Base-by-base conservation (phyloP, 495 filamentous ascomycete species). In the Clohesyomyces aquaticus region DNA sequence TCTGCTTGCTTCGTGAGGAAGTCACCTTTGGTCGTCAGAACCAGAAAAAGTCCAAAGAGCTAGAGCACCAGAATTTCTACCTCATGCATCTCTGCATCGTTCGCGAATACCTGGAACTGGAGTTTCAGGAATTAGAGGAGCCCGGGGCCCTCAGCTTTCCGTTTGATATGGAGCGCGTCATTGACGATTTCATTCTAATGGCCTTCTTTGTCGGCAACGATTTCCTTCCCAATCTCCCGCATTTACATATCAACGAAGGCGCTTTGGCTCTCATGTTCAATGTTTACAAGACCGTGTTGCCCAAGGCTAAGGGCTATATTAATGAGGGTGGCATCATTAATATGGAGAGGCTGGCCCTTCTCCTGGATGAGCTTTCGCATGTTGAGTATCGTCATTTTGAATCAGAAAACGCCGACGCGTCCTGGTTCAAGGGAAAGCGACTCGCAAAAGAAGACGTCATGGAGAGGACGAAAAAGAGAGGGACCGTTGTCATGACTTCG, bases 181-280 rank as follows among this genome's bases (percentile, higher is more conserved):
- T 99, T 76, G 95, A 99, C 70, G 94, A 99, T 79, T 98, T 99
- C 76, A 98, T 99, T 72, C 83, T 99, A 43, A 96, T 99, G 90
- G 93, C 91, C 28, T 99, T 99, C 79, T 99, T 99, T 72, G 91
- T 99, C 73, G 95, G 95, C 73, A 99, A 99, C 75, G 95, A 99
- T 77, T 99, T 99, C 77, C 82, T 99, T 70, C 95, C 95, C 3
- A 96, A 98, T 77, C 79, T 99, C 53, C 95, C 95, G 1, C 90
- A 95, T 65, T 78, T 99, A 62, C 95, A 98, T 77, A 99, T 99
- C 77, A 99, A 99, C 76, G 95, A 98, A 74, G 95, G 95, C 32
- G 95, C 95, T 11, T 78, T 98, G 71, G 88, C 92, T 19, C 84
- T 94, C 65, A 97, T 98, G 93, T 99, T 99, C 75, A 91, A 89